These are phyloP conservation scores for Tagetes patula DNA, from an alignment of 129 eudicot genomes.

Conservation along the genomic window DNA sequence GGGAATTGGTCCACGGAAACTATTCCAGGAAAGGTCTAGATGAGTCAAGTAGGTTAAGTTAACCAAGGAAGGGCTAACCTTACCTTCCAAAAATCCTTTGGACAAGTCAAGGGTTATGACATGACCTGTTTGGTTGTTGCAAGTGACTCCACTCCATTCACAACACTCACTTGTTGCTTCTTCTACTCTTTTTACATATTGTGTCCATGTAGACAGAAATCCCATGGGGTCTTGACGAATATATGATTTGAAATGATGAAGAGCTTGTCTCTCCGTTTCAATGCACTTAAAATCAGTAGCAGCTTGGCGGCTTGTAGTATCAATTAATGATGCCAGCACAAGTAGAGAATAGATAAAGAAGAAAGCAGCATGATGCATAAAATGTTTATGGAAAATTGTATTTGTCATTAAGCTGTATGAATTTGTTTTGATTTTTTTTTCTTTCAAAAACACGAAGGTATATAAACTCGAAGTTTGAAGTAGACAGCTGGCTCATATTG, in stretches of 20 bases:
- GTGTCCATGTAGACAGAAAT: constrained; percentile 29
- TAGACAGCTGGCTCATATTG: too few relatives aligned
- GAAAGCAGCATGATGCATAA: not conserved
- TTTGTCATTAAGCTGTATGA: not conserved
- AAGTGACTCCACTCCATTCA: constrained; percentile 21
- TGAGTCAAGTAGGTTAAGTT: constrained; percentile 19
- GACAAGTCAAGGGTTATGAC: too few relatives aligned
- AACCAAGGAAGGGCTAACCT: constrained; percentile 31
- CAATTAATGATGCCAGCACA: not conserved
- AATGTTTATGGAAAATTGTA: not conserved
- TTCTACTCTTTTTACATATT: too few relatives aligned
- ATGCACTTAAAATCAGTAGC: not conserved
- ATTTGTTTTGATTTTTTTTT: not conserved
- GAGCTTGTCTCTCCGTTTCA: not conserved
- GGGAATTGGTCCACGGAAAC: not conserved
- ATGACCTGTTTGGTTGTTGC: constrained; percentile 27
- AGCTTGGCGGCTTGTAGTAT: not conserved
- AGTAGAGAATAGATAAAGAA: not conserved
- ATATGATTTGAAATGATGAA: constrained; percentile 3
- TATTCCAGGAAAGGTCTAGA: not conserved
- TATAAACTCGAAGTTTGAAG: too few relatives aligned
- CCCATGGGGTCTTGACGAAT: not conserved
- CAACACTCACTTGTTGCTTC: constrained; percentile 11
- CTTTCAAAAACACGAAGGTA: too few relatives aligned
- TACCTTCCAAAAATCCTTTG: too few relatives aligned